These are phyloP conservation scores for Cymodocea nodosa DNA, from an alignment of 116 monocot genomes.

Conservation along the genomic window DNA sequence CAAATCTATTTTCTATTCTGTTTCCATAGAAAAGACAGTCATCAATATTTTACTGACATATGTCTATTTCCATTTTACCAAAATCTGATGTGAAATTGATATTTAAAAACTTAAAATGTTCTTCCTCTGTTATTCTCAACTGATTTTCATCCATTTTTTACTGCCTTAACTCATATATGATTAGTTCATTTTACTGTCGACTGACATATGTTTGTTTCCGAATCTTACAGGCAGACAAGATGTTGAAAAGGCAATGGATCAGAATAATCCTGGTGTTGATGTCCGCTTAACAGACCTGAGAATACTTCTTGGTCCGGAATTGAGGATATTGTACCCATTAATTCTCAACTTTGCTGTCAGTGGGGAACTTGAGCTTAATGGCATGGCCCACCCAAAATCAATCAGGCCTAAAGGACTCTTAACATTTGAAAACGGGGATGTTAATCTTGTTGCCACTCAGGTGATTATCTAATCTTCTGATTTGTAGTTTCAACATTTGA, in stretches of 20 bases:
- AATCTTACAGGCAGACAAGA: constrained; percentile 22
- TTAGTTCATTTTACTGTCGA: neutral
- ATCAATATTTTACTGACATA: too few species aligned
- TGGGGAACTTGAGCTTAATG: constrained; percentile 92
- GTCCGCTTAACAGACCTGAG: constrained; percentile 67
- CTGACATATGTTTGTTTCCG: neutral
- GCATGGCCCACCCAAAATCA: constrained; percentile 66
- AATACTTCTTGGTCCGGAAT: constrained; percentile 75
- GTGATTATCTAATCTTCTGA: constrained; percentile 13
- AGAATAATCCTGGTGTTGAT: constrained; percentile 49
- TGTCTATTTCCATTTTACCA: too few species aligned
- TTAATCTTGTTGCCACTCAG: constrained; percentile 98
- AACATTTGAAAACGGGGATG: constrained; percentile 93
- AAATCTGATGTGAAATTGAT: too few species aligned
- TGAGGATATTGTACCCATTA: constrained; percentile 91
- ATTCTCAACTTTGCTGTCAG: constrained; percentile 95
- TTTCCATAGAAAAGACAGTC: too few species aligned
- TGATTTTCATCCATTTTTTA: neutral
- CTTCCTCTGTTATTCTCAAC: neutral
- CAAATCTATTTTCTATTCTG: too few species aligned
- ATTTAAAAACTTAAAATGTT: neutral
- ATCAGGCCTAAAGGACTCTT: constrained; percentile 82
- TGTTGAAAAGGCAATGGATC: constrained; percentile 39
- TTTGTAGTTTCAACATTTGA: constrained; percentile 61
- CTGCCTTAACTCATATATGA: neutral